These are phyloP conservation scores for Amanita polypyramis DNA, from an alignment of 768 basidiomycete genomes.

Conservation along the genomic window DNA sequence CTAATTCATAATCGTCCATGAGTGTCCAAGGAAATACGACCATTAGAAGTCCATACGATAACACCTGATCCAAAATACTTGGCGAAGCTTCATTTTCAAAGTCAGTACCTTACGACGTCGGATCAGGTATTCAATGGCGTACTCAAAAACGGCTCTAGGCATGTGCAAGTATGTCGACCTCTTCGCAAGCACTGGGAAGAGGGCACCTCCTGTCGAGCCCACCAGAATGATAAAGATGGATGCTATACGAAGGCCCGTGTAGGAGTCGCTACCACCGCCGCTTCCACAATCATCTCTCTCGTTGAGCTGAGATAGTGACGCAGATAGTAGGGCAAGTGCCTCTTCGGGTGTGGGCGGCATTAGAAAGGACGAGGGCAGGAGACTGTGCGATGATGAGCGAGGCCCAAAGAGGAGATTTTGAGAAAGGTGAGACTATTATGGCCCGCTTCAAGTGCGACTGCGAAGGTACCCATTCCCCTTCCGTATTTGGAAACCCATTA, in stretches of 20 bases:
- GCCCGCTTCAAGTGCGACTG: constrained; percentile 1
- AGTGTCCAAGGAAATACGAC: neutral
- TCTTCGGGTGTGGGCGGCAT: constrained; percentile 9
- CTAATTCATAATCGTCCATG: constrained; percentile 22
- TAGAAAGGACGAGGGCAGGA: neutral
- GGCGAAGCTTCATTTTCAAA: constrained; percentile 43
- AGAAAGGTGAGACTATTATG: too few relatives aligned
- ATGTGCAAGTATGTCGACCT: constrained; percentile 41
- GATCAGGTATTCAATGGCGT: constrained; percentile 15
- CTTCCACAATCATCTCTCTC: constrained; percentile 31
- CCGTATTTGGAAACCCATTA: neutral
- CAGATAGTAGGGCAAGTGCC: constrained; percentile 1
- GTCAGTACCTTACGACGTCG: neutral
- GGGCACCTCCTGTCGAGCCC: constrained; percentile 47
- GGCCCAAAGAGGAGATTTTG: neutral
- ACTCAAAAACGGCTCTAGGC: constrained; percentile 64
- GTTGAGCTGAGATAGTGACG: neutral
- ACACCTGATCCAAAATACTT: constrained; percentile 91
- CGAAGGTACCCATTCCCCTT: constrained; percentile 10
- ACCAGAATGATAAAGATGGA: constrained; percentile 67
- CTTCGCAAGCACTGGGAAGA: constrained; percentile 61
- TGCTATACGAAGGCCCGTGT: constrained; percentile 49
- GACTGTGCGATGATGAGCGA: neutral
- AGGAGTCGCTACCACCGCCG: constrained; percentile 39
- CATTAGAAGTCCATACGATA: constrained; percentile 40